Percentiles rank a stretch among this genome's conserved stretches.
These are phyloP conservation scores for Allantophomopsis lycopodina DNA, from an alignment of 2,329 filamentous ascomycete species.

Conservation along the genomic window DNA sequence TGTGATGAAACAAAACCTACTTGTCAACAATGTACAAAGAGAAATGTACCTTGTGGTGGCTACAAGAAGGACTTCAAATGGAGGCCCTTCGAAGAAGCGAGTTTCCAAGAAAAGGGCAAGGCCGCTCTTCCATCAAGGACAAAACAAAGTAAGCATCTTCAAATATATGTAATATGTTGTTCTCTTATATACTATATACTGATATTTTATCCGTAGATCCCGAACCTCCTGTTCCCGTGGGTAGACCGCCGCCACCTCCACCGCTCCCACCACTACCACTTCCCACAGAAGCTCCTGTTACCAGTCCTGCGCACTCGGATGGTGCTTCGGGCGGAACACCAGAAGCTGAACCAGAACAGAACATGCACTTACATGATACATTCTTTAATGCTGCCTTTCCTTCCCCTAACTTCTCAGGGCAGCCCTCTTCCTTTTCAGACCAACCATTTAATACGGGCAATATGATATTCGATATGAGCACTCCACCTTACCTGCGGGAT, in stretches of 20 bases:
- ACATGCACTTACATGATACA: constrained; percentile 14
- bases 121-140: constrained; percentile 9
- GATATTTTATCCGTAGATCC: not conserved
- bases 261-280: not conserved
- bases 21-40: constrained; percentile 51
- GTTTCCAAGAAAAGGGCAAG: constrained; percentile 27
- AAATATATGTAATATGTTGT: not conserved
- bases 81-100: constrained; percentile 54
- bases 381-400: constrained; percentile 15
- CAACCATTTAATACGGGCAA: constrained; percentile 12
- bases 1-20: constrained; percentile 60
- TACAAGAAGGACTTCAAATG: constrained; percentile 70
- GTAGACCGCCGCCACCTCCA: constrained; percentile 8
- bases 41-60: constrained; percentile 52
- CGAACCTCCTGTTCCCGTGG: constrained; percentile 1
- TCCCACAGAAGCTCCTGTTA: not conserved
- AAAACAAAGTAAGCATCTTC: constrained; percentile 6
- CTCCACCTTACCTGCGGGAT: constrained; percentile 14
- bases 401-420: constrained; percentile 8
- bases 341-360: constrained; percentile 9
- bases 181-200: not conserved
- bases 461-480: constrained; percentile 16
- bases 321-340: constrained; percentile 10
- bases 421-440: constrained; percentile 7
- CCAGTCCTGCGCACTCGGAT: constrained; percentile 12